Conservation (phyloP, 148 eudicot species). For the Pharnaceum exiguum region DNA sequence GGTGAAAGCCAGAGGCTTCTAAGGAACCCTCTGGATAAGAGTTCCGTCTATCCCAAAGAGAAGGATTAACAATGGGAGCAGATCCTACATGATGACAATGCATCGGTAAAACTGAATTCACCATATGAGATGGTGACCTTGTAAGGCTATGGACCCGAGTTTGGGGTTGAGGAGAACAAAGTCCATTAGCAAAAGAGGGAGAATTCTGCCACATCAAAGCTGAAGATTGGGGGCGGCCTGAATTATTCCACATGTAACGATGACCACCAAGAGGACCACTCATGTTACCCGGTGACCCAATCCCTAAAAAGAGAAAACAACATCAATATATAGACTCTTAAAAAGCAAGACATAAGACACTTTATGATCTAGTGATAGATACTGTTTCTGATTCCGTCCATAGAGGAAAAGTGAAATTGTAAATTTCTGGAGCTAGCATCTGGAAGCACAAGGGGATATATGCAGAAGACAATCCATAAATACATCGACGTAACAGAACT, state of each 20-base stretch:
- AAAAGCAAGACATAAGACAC: not conserved
- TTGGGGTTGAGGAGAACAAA: constrained; percentile 38
- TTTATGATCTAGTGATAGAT: not conserved
- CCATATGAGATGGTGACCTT: constrained; percentile 50
- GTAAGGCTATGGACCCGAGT: constrained; percentile 40
- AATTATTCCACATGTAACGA: constrained; percentile 56
- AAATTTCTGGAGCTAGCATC: too few species aligned
- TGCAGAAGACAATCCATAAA: not conserved
- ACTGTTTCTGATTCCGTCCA: not conserved
- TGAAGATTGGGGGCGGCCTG: constrained; percentile 43
- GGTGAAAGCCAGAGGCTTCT: constrained; percentile 54
- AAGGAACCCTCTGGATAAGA: constrained; percentile 51
- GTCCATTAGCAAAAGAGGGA: constrained; percentile 43
- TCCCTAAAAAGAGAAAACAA: constrained; percentile 30
- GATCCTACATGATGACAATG: constrained; percentile 68
- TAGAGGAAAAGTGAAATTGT: not conserved
- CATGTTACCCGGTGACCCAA: constrained; percentile 50
- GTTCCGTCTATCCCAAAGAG: constrained; percentile 68
- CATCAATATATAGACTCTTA: not conserved
- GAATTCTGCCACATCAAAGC: constrained; percentile 58
- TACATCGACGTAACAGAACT: not conserved
- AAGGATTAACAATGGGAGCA: constrained; percentile 64
- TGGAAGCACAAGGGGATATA: too few species aligned
- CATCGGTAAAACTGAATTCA: constrained; percentile 39
- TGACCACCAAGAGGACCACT: constrained; percentile 43